These are phyloP conservation scores for Fusarium robinianum DNA, from an alignment of 2,329 filamentous ascomycete genomes.

Conservation along the genomic window DNA sequence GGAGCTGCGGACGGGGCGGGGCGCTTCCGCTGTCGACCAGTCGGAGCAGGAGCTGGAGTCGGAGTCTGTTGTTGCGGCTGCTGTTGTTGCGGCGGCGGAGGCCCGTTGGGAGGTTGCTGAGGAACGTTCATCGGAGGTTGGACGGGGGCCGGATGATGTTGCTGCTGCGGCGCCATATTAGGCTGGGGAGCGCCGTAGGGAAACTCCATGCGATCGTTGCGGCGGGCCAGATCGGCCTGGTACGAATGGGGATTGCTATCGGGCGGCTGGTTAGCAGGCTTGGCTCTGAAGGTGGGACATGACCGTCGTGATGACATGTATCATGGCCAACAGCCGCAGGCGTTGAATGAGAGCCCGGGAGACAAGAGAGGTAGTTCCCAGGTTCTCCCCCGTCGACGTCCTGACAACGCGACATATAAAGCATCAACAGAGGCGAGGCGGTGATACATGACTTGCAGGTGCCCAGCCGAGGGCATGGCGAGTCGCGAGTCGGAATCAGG, in stretches of 20 bases:
- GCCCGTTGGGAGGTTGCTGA: slow-evolving; percentile 43
- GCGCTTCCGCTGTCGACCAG: slow-evolving; percentile 49
- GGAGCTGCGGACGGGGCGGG: slow-evolving; percentile 46
- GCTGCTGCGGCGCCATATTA: slow-evolving; percentile 44
- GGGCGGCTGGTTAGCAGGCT: slow-evolving; percentile 38
- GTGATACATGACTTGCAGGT: slow-evolving; percentile 8
- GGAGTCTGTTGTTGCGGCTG: slow-evolving; percentile 45
- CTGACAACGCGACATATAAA: slow-evolving; percentile 31
- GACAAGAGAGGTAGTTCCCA: slow-evolving; percentile 20
- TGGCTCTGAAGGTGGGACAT: slow-evolving; percentile 31
- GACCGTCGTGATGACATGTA: slow-evolving; percentile 35
- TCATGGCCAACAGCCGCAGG: slow-evolving; percentile 18
- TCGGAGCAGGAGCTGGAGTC: slow-evolving; percentile 45
- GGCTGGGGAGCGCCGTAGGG: slow-evolving; percentile 47
- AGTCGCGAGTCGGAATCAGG: no score
- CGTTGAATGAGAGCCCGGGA: no score
- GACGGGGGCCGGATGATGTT: slow-evolving; percentile 46
- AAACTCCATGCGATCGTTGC: slow-evolving; percentile 51
- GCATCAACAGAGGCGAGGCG: slow-evolving; percentile 10
- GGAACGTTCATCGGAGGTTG: slow-evolving; percentile 53
- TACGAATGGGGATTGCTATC: slow-evolving; percentile 52
- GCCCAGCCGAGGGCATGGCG: not conserved
- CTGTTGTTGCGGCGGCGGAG: no score
- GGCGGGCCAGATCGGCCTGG: slow-evolving; percentile 55
- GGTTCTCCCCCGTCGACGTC: slow-evolving; percentile 17